These are phyloP conservation scores for Komagataella mondaviorum DNA, from an alignment of 805 yeast genomes.

Conservation along the genomic window DNA sequence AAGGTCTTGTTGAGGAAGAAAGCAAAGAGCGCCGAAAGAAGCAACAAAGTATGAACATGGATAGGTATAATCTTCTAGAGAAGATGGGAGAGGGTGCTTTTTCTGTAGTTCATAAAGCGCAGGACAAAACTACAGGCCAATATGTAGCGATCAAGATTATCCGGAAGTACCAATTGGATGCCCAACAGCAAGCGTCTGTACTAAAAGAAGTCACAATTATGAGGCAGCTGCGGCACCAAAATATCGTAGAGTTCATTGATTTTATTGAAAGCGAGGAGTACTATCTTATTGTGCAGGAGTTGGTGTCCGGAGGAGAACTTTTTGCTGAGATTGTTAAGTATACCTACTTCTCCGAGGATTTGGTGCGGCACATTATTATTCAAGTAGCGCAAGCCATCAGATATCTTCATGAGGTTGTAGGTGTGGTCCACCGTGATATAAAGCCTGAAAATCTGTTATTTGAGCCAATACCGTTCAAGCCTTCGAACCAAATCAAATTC, in stretches of 20 bases:
- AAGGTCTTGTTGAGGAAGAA: conserved; percentile 19
- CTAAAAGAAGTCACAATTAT: conserved; percentile 70
- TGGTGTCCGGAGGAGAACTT: conserved; percentile 67
- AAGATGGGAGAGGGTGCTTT: conserved; percentile 52
- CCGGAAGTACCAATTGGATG: conserved; percentile 54
- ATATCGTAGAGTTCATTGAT: conserved; percentile 51
- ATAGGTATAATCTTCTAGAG: conserved; percentile 27
- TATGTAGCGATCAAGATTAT: conserved; percentile 46
- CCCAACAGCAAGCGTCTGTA: conserved; percentile 51
- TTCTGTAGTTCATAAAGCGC: conserved; percentile 38
- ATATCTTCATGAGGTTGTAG: conserved; percentile 59
- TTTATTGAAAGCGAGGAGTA: conserved; percentile 48
- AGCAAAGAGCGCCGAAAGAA: conserved; percentile 9
- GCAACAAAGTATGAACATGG: conserved; percentile 13
- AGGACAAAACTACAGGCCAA: conserved; percentile 21
- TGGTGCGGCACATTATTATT: conserved; percentile 46
- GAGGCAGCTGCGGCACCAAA: conserved; percentile 50
- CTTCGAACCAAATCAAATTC: conserved; percentile 22
- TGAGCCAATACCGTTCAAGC: conserved; percentile 40
- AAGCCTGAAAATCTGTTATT: conserved; percentile 70
- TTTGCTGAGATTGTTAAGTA: conserved; percentile 54
- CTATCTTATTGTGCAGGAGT: conserved; percentile 61
- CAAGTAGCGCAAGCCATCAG: conserved; percentile 54
- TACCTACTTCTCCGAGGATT: conserved; percentile 53
- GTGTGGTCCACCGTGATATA: conserved; percentile 74